These are phyloP conservation scores for Pyrenochaeta sp. DNA, from an alignment of 2,329 filamentous ascomycete species.

Conservation along the genomic window DNA sequence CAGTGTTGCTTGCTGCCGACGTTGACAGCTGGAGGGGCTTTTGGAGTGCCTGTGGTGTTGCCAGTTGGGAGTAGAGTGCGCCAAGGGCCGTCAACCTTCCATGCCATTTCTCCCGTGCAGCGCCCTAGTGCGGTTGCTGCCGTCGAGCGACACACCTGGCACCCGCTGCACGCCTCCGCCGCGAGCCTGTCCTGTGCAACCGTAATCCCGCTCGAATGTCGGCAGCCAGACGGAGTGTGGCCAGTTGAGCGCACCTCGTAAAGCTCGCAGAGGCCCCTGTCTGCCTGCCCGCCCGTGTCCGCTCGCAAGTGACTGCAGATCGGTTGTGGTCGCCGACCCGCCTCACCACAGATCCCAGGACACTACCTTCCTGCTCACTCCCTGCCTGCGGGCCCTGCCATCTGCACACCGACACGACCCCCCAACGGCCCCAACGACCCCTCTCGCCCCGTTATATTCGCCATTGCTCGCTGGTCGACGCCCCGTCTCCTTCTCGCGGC, in stretches of 20 bases:
- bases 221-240: conserved; percentile 25
- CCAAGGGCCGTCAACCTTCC: too few species aligned
- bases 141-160: conserved; percentile 11
- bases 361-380: background rate
- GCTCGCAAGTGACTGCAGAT: conserved; percentile 30
- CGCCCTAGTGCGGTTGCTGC: conserved; percentile 4
- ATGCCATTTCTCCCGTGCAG: conserved; percentile 3
- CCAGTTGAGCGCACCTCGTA: conserved; percentile 39
- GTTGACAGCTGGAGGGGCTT: background rate
- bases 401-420: background rate
- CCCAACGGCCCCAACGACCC: background rate
- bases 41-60: conserved; percentile 6
- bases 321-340: conserved; percentile 7
- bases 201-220: conserved; percentile 32
- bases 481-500: conserved; percentile 4
- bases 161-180: conserved; percentile 26
- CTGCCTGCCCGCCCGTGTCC: conserved; percentile 30
- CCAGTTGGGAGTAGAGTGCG: too few species aligned
- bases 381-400: conserved; percentile 4
- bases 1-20: background rate
- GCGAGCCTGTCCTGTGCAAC: conserved; percentile 34
- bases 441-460: background rate
- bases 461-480: conserved; percentile 23
- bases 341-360: conserved; percentile 4
- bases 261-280: conserved; percentile 31